These are phyloP conservation scores for Penicillium crustosum DNA, from an alignment of 2,329 filamentous ascomycete species.

Conservation along the genomic window DNA sequence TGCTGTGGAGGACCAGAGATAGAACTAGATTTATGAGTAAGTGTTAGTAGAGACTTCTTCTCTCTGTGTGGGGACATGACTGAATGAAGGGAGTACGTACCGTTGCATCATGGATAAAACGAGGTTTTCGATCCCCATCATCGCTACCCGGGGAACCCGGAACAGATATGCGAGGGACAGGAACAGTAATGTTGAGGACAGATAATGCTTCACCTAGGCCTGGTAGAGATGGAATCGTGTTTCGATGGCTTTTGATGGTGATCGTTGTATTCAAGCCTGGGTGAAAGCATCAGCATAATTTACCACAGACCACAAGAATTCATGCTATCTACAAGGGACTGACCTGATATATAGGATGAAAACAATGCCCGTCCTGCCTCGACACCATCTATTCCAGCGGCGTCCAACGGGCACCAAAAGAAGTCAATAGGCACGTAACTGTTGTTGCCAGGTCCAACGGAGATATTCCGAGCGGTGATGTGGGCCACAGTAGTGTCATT, in stretches of 20 bases:
- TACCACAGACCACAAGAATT: neutral
- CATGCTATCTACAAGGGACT: slow-evolving; percentile 7
- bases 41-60: neutral
- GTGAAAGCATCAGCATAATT: slow-evolving; percentile 9
- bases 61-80: slow-evolving; percentile 1
- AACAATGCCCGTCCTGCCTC: slow-evolving; percentile 69
- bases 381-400: slow-evolving; percentile 62
- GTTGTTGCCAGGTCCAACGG: slow-evolving; percentile 69
- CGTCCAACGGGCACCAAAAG: slow-evolving; percentile 68
- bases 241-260: slow-evolving; percentile 67
- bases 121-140: slow-evolving; percentile 48
- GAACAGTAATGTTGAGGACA: slow-evolving; percentile 67
- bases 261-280: slow-evolving; percentile 76
- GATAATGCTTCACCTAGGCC: slow-evolving; percentile 71
- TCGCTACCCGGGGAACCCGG: slow-evolving; percentile 51
- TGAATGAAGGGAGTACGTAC: slow-evolving; percentile 37
- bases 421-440: slow-evolving; percentile 66
- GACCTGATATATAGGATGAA: slow-evolving; percentile 80
- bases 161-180: slow-evolving; percentile 65
- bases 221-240: slow-evolving; percentile 72
- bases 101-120: slow-evolving; percentile 82
- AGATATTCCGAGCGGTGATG: slow-evolving; percentile 64
- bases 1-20: slow-evolving; percentile 82
- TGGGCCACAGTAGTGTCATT: slow-evolving; percentile 76
- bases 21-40: slow-evolving; percentile 52